Evolutionary conservation across 345 rosid species (phyloP).

Genomic region (Eutrema heterophyllum): DNA sequence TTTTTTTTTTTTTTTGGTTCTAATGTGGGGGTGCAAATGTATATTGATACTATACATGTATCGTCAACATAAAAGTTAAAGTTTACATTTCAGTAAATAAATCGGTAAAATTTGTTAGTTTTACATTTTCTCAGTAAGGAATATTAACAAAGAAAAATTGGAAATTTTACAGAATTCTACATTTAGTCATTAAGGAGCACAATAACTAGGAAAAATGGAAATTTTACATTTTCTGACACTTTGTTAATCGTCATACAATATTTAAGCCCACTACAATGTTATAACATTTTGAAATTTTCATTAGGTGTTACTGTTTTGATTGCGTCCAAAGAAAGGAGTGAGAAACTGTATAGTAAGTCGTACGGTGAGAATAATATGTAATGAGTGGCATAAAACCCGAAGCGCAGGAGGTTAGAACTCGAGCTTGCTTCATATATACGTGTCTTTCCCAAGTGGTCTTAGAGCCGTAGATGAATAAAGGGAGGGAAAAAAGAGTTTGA

Average conservation of each 20-base stretch:
- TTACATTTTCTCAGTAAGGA: neutral
- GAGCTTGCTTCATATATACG: neutral
- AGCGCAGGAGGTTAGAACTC: neutral
- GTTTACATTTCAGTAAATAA: neutral
- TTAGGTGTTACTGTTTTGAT: neutral
- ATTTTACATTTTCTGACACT: neutral
- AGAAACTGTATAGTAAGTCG: neutral
- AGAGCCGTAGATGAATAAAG: neutral
- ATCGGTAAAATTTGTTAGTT: neutral
- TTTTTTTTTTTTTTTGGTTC: neutral
- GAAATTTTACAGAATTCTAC: neutral
- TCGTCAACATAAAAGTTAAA: too few relatives aligned
- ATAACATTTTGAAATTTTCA: neutral
- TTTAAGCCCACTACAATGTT: neutral
- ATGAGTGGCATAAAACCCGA: too few relatives aligned
- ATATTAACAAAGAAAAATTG: neutral
- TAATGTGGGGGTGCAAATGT: neutral
- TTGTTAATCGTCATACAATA: neutral
- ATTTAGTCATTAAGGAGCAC: neutral
- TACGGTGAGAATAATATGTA: neutral
- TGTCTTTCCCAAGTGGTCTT: neutral
- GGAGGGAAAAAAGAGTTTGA: neutral
- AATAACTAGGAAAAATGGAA: neutral
- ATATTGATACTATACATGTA: neutral
- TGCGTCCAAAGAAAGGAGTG: neutral